Conservation (phyloP, 1,284 basidiomycete species). For the Nidula niveotomentosa region DNA sequence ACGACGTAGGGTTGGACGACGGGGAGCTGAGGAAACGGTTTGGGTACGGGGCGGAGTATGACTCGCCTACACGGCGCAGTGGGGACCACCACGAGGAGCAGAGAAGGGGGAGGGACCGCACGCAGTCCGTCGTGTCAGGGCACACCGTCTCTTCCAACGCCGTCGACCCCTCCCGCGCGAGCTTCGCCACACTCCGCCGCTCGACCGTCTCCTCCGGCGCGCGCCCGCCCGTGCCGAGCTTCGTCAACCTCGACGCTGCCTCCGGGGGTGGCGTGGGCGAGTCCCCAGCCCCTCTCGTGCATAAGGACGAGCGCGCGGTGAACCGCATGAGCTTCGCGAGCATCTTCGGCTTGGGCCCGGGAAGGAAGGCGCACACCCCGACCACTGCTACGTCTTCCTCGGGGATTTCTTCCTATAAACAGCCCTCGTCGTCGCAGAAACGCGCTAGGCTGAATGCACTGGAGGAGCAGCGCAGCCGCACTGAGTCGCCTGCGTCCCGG, state of each 20-base stretch:
- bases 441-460: not conserved
- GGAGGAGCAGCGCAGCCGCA: not conserved
- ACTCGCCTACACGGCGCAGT: not conserved
- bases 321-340: constrained; percentile 48
- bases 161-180: constrained; percentile 25
- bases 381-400: not conserved
- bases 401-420: not conserved
- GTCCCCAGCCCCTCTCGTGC: constrained; percentile 45
- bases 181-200: constrained; percentile 18
- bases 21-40: not conserved
- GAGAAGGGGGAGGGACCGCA: not conserved
- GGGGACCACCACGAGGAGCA: not conserved
- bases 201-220: constrained; percentile 27
- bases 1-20: not conserved
- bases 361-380: constrained; percentile 14
- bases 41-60: not conserved
- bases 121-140: constrained; percentile 27
- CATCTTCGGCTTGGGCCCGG: constrained; percentile 40
- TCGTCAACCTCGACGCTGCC: constrained; percentile 38
- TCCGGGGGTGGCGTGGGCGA: constrained; percentile 54
- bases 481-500: not conserved
- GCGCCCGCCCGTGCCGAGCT: constrained; percentile 34
- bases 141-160: constrained; percentile 29
- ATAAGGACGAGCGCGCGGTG: constrained; percentile 19
- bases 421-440: not conserved